Evolutionary conservation across 139 green algal species (phyloP).

Genomic region (Microglena sp.): DNA sequence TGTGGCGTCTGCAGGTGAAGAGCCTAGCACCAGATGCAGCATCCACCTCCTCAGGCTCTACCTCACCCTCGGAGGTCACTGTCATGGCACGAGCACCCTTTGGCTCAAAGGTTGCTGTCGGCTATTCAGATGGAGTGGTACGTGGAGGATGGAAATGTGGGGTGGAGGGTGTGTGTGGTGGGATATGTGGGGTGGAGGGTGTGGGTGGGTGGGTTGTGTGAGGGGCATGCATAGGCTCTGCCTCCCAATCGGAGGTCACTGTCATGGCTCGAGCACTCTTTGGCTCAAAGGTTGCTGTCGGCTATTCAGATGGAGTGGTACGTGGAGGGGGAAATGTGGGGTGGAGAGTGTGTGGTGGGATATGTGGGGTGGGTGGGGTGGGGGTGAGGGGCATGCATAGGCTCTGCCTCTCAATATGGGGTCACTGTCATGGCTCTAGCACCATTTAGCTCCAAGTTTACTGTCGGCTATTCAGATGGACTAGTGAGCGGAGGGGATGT

Average conservation of each 20-base stretch:
- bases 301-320: constrained; percentile 71
- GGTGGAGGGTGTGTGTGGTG: too few species aligned
- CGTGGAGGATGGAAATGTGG: too few species aligned
- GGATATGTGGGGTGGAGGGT: too few species aligned
- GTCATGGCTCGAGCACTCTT: constrained; percentile 42
- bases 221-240: neutral
- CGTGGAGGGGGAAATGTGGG: too few species aligned
- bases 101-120: constrained; percentile 50
- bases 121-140: constrained; percentile 71
- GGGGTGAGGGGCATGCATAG: neutral
- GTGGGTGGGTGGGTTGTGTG: neutral
- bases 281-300: constrained; percentile 50
- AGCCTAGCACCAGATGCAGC: constrained; percentile 26
- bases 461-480: constrained; percentile 73
- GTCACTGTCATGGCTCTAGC: constrained; percentile 58
- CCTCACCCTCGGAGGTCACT: constrained; percentile 56
- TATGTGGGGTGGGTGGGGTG: neutral
- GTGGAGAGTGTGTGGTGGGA: too few species aligned
- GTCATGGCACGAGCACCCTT: constrained; percentile 42
- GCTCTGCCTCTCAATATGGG: constrained; percentile 28
- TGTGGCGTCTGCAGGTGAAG: constrained; percentile 26
- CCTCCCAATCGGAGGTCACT: constrained; percentile 53
- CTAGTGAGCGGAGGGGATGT: constrained; percentile 37
- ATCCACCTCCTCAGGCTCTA: constrained; percentile 23
- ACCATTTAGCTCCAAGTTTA: constrained; percentile 38